Conservation (phyloP, 2,329 filamentous ascomycete species). For the Aspergillus quadricinctus region DNA sequence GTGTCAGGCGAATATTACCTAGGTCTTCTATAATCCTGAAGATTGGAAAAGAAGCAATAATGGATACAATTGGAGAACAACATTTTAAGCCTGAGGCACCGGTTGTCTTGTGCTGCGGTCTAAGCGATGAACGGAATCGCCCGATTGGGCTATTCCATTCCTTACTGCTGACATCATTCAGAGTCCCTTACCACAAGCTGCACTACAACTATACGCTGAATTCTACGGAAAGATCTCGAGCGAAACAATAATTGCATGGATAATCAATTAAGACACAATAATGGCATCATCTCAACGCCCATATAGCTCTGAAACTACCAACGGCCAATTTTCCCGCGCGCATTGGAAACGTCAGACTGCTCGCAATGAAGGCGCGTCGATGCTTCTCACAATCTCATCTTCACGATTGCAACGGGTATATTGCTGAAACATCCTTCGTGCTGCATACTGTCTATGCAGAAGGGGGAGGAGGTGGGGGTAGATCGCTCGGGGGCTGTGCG, state of each 20-base stretch:
- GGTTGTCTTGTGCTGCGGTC: not conserved
- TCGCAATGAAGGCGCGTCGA: not conserved
- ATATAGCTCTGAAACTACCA: not conserved
- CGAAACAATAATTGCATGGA: not conserved
- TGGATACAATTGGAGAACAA: not conserved
- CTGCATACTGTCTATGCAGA: conserved; percentile 24
- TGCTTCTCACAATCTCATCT: not conserved
- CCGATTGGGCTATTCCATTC: not conserved
- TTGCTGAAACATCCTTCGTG: not conserved
- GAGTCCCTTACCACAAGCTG: not conserved
- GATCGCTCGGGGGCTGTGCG: conserved; percentile 48
- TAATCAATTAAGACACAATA: not conserved
- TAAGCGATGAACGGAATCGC: not conserved
- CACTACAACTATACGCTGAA: no score
- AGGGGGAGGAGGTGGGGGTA: conserved; percentile 60
- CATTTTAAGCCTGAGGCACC: not conserved
- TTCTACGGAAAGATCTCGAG: not conserved
- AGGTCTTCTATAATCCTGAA: not conserved
- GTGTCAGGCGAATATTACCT: not conserved
- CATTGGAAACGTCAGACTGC: no score
- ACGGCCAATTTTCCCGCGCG: not conserved
- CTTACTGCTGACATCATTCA: not conserved
- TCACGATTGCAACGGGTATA: not conserved
- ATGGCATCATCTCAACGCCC: not conserved
- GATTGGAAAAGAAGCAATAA: not conserved